Evolutionary conservation across 305 asterid species (phyloP), one percentile per base, ranked within the genome.

Genomic region (Coffea humblotiana): DNA sequence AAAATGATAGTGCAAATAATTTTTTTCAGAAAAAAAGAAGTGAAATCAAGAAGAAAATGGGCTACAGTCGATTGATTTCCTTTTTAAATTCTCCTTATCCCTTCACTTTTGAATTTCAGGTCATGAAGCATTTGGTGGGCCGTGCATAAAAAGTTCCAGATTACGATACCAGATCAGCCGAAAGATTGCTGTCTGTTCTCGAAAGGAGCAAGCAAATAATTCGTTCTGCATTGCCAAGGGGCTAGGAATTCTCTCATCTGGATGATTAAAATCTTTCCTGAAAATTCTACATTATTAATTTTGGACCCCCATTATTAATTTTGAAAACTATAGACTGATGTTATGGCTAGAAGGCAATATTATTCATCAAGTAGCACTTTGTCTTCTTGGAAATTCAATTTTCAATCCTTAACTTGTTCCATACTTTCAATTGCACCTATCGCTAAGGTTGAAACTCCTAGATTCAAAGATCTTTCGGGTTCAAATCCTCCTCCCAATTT

Each of bases 51-150:
- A 35, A 67, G 25, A 32, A 32, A 25, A 29, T 3, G n/a, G n/a
- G 21, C 25, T 8, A 43, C 47, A 40, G 19, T 35, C 37, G 3
- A 35, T 35, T 35, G 32, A 19, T 40, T 70, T 70, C 19, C 40
- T 40, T 21, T 21, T 16, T 15, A 54, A 8, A 35, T 18, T 45
- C 45, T 70, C 14, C 45, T 19, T 3, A 6, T 27, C 63, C 63
- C 3, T 37, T 19, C 45, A 19, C 45, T 70, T 70, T 70, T 32
- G 21, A 8, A 18, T 19, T 43, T 43, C 9, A 27, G 4, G 45
- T 70, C 29, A 40, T 45, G 52, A 3, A 71, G 58, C 35, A 71
- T 45, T 47, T 10, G 75, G 75, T 71, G 75, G 75, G 52, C 49
- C 75, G 6, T 21, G 56, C 3, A 11, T 14, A 45, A 71, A 71